Evolutionary conservation across 257 asterid genomes (phyloP).

Genomic region (Buddleja alternifolia): DNA sequence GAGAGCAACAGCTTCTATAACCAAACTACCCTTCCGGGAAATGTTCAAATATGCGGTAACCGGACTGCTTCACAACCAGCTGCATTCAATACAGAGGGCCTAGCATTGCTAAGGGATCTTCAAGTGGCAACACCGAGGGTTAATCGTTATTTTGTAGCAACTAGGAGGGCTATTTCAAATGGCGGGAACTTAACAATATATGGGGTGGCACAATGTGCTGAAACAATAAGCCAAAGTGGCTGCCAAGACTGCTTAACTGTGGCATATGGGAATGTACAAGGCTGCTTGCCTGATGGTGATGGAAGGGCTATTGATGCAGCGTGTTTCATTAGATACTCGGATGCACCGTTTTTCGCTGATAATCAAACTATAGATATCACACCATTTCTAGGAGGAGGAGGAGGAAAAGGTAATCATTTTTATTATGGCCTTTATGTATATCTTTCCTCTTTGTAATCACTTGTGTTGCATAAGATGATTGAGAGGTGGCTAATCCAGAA

Average conservation of each 20-base stretch:
- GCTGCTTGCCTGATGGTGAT: slow-evolving; percentile 68
- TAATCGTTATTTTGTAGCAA: slow-evolving; percentile 63
- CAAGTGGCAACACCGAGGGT: slow-evolving; percentile 64
- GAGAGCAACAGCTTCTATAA: slow-evolving; percentile 79
- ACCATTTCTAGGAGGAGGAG: slow-evolving; percentile 55
- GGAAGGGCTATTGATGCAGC: slow-evolving; percentile 83
- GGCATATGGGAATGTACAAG: slow-evolving; percentile 57
- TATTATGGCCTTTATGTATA: no score
- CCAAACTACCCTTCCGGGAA: slow-evolving; percentile 72
- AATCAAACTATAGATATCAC: slow-evolving; percentile 58
- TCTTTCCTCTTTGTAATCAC: no score
- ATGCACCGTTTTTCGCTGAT: slow-evolving; percentile 57
- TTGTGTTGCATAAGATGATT: no score
- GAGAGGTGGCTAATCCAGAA: no score
- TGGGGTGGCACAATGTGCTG: slow-evolving; percentile 80
- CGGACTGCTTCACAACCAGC: slow-evolving; percentile 51
- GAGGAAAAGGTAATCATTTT: slow-evolving; percentile 32
- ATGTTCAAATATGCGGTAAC: slow-evolving; percentile 65
- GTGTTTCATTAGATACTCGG: slow-evolving; percentile 76
- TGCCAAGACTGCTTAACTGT: slow-evolving; percentile 75
- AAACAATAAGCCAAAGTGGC: slow-evolving; percentile 53
- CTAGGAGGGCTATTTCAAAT: slow-evolving; percentile 31
- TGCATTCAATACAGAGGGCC: slow-evolving; percentile 44
- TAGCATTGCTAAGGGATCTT: slow-evolving; percentile 54
- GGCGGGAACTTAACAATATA: slow-evolving; percentile 42